phyloP scores from a whole-genome alignment of 2,329 filamentous ascomycete species.

The Fusarium paranaense region DNA sequence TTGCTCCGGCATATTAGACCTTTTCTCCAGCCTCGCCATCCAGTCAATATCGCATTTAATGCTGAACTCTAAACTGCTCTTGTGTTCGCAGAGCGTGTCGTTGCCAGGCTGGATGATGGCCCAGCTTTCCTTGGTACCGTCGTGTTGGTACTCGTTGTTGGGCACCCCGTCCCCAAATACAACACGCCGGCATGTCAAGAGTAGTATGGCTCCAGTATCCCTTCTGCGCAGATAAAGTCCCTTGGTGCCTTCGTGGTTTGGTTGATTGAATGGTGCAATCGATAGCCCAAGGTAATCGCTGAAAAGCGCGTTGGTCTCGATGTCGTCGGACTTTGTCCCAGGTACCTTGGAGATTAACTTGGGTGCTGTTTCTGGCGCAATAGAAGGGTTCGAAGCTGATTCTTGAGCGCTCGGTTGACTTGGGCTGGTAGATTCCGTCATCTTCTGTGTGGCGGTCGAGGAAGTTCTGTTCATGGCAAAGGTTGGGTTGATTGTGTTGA shows the following conservation, averaged over 20 bases:
- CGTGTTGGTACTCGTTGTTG: neutral
- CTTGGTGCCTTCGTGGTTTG: conserved; percentile 29
- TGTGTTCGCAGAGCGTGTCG: neutral
- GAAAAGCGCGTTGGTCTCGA: neutral
- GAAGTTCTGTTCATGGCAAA: neutral
- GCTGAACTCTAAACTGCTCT: neutral
- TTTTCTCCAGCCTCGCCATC: neutral
- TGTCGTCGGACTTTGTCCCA: neutral
- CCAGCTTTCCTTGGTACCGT: neutral
- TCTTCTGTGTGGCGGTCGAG: neutral
- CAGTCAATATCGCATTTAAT: neutral
- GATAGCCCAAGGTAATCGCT: neutral
- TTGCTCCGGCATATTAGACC: neutral
- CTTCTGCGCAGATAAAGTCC: neutral
- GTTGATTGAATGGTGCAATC: conserved; percentile 20
- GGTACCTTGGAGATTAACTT: neutral
- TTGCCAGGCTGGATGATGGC: neutral
- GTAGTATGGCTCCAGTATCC: conserved; percentile 13
- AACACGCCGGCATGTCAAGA: conserved; percentile 28
- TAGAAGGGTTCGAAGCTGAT: neutral
- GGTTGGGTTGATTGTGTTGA: neutral
- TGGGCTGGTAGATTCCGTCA: neutral
- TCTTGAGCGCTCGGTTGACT: neutral
- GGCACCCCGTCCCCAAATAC: neutral
- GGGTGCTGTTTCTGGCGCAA: neutral